Base-by-base conservation (phyloP, 345 rosid species). In the Gossypioides kirkii region DNA sequence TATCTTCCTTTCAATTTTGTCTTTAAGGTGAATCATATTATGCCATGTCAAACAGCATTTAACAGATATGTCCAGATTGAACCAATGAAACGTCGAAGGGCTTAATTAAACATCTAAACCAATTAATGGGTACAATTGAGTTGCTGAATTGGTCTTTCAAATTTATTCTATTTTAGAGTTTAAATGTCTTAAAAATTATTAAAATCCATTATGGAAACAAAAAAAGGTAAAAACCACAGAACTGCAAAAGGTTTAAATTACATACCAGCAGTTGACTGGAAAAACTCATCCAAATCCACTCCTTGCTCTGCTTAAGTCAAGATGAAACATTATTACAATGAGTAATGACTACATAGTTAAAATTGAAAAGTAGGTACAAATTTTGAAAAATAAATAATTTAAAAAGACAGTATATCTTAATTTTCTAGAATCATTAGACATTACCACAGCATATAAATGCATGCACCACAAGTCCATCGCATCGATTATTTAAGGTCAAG, bases 261-360 rank as follows among this genome's bases (percentile, higher is more conserved):
- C 68, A 16, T 84, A 94, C 98, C 98, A 58, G 91, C 87, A 47
- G 98, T 92, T 77, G 98, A 90, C 80, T 76, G 79, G 76, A 94
- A 94, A 88, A 94, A 94, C 85, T 94, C 98, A 2, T 94, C 91
- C 66, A 94, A 79, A 83, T 94, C 91, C 80, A 72, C 87, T 76
- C 89, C 97, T 90, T 94, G 98, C 78, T 83, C 98, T 94, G 92
- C 82, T 65, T 11, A 73, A 80, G 80, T 50, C 74, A 41, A 42
- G 50, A 64, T 22, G 61, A 23, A 28, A 73, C 45, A 73, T 81
- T 65, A n/a, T 50, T 52, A 28, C 10, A 50, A 28, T 50, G 23
- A 66, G 14, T 47, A 17, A 47, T 26, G 71, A 10, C 53, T 22
- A 65, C 23, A 68, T 68, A 26, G 3, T 9, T 49, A 49, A 49